Percentiles rank a stretch among this genome's conserved stretches.
phyloP scores from a whole-genome alignment of 169 alveolate species.

The Eimeria sp. region DNA sequence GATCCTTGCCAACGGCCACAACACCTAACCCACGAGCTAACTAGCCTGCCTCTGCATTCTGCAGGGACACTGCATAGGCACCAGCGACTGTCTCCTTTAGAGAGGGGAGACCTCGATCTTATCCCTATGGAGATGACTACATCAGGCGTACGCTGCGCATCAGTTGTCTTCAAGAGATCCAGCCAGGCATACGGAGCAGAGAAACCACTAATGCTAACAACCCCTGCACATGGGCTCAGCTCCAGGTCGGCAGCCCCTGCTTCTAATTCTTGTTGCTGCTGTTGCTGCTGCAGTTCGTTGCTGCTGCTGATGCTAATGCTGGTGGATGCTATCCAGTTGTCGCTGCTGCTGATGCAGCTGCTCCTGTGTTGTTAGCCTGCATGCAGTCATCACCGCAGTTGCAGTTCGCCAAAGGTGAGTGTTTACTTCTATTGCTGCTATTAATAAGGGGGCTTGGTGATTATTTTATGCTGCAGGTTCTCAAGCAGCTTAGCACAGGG shows the following conservation, averaged over 20 bases:
- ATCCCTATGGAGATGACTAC: slow-evolving; percentile 19
- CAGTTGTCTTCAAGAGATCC: slow-evolving; percentile 15
- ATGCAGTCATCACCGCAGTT: background rate
- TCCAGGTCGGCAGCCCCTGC: slow-evolving; percentile 12
- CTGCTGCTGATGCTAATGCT: background rate
- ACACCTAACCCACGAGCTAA: background rate
- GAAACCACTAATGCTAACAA: background rate
- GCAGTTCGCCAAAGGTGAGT: background rate
- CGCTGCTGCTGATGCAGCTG: slow-evolving; percentile 3
- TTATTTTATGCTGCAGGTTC: slow-evolving; percentile 1
- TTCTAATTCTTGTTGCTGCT: background rate
- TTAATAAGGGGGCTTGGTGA: background rate
- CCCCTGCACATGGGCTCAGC: slow-evolving; percentile 47
- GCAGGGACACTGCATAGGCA: background rate
- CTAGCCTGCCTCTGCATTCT: slow-evolving; percentile 2
- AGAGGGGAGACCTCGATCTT: slow-evolving; percentile 9
- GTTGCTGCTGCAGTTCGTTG: background rate
- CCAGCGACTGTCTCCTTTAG: background rate
- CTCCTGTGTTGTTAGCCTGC: background rate
- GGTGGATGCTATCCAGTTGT: background rate
- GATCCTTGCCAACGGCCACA: background rate
- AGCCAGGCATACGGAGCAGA: slow-evolving; percentile 17
- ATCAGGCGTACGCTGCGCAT: slow-evolving; percentile 8
- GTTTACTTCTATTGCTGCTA: background rate
- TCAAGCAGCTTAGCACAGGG: slow-evolving; percentile 36